Evolutionary conservation across 345 rosid genomes (phyloP).

Genomic region (Schrenkiella parvula): DNA sequence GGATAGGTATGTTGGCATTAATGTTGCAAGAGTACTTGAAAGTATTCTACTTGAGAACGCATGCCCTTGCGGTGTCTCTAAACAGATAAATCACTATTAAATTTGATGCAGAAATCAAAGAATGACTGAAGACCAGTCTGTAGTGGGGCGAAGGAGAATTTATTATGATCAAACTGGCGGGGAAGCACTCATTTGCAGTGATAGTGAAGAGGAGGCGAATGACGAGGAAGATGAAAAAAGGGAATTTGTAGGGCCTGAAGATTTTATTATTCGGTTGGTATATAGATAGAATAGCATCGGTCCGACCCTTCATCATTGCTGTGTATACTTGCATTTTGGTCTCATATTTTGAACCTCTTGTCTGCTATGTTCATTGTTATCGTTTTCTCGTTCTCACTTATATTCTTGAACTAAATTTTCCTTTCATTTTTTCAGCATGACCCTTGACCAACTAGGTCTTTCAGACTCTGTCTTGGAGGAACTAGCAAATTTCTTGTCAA

Average conservation of each 20-base stretch:
- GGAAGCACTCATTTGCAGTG: slow-evolving; percentile 99
- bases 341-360: not conserved
- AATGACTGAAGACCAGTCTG: slow-evolving; percentile 99
- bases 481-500: slow-evolving; percentile 61
- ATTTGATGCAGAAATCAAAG: slow-evolving; percentile 84
- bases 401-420: not conserved
- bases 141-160: slow-evolving; percentile 94
- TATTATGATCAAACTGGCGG: slow-evolving; percentile 97
- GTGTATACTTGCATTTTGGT: slow-evolving; percentile 14
- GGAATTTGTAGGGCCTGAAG: slow-evolving; percentile 74
- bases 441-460: slow-evolving; percentile 64
- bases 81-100: not conserved
- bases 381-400: not conserved
- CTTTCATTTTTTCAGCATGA: slow-evolving; percentile 58
- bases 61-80: not conserved
- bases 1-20: slow-evolving; percentile 60
- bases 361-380: not conserved
- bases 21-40: not conserved
- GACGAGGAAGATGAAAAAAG: slow-evolving; percentile 85
- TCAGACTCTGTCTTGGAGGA: slow-evolving; percentile 70
- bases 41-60: too few relatives aligned
- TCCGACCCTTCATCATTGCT: not conserved
- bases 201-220: slow-evolving; percentile 86
- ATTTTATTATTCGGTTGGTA: slow-evolving; percentile 85
- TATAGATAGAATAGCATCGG: not conserved